Evolutionary conservation across 2,329 filamentous ascomycete species (phyloP), one percentile per base, ranked within the genome.

Genomic region (Zymoseptoria ardabiliae): DNA sequence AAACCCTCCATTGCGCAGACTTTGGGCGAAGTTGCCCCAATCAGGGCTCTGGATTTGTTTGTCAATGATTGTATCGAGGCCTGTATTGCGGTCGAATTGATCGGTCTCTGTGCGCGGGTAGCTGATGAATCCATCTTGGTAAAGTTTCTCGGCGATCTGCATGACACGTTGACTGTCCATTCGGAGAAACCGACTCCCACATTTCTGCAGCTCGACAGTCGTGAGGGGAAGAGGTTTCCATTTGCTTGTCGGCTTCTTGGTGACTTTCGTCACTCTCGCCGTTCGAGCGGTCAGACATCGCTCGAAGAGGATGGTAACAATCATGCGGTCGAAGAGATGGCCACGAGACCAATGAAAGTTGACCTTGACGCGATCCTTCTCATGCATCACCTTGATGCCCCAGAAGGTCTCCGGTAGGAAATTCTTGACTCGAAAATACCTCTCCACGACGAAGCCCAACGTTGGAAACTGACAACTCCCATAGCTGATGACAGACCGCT

Each of bases 81-180:
- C 87, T 78, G 97, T 97, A 4, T 83, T 93, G 68, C 85, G 85
- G 69, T 97, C 92, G 70, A 97, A 99, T 30, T 93, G 89, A 73
- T 99, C 94, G 0, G 94, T 99, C 74, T 99, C 94, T 0, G 94
- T 99, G 74, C 94, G 86, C 1, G 94, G 94, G 74, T 99, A 99
- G 74, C 92, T 97, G 75, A 99, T 96, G 76, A 92, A 97, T 0
- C 94, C 94, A 73, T 89, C 91, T 53, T 91, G 92, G 77, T 99
- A 99, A 2, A 99, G 82, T 4, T 80, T 79, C 74, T 99, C 94
- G 4, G 94, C 94, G 22, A 82, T 80, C 54, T 82, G 87, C 92
- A 99, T 97, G 51, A 96, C 90, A 61, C 88, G 83, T 67, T 96
- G 89, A 76, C 92, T 92, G 63, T 87, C 91, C 86, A 99, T 90